Evolutionary conservation across 129 eudicot species (phyloP).

Genomic region (Helianthus tuberosus): DNA sequence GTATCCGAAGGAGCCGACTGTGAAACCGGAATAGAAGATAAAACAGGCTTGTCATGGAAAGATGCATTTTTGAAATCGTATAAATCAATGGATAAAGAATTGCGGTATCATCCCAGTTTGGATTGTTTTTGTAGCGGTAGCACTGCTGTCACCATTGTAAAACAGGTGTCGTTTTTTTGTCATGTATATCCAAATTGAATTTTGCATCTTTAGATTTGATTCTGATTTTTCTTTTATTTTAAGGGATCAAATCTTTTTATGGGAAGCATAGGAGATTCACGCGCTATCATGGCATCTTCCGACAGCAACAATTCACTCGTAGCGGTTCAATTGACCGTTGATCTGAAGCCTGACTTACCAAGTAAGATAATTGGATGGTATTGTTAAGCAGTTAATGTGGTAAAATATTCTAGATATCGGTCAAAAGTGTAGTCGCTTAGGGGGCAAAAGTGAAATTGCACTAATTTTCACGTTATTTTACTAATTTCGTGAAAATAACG

Average conservation of each 20-base stretch:
- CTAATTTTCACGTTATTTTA: too few species aligned
- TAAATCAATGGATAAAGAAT: slow-evolving; percentile 93
- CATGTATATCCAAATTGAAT: not conserved
- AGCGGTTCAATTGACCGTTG: slow-evolving; percentile 33
- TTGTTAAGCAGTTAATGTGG: too few species aligned
- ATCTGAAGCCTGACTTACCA: slow-evolving; percentile 95
- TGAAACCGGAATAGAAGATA: slow-evolving; percentile 60
- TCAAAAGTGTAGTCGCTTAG: too few species aligned
- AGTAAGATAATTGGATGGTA: slow-evolving; percentile 41
- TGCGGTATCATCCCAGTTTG: slow-evolving; percentile 84
- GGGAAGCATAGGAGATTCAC: slow-evolving; percentile 40
- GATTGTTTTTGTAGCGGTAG: slow-evolving; percentile 99
- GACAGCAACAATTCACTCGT: slow-evolving; percentile 35
- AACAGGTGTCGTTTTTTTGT: slow-evolving; percentile 57
- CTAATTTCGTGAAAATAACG: too few species aligned
- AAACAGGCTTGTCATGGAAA: slow-evolving; percentile 61
- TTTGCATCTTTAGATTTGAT: slow-evolving; percentile 12
- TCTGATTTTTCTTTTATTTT: slow-evolving; percentile 10
- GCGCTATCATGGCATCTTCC: slow-evolving; percentile 33
- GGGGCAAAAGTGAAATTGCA: too few species aligned
- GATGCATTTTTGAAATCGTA: slow-evolving; percentile 87
- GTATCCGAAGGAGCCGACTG: slow-evolving; percentile 59
- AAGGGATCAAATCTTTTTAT: slow-evolving; percentile 39
- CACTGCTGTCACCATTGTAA: slow-evolving; percentile 88
- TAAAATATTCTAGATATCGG: too few species aligned